Evolutionary conservation across 495 filamentous ascomycete species (phyloP).

Genomic region (Aspergillus conjunctus): DNA sequence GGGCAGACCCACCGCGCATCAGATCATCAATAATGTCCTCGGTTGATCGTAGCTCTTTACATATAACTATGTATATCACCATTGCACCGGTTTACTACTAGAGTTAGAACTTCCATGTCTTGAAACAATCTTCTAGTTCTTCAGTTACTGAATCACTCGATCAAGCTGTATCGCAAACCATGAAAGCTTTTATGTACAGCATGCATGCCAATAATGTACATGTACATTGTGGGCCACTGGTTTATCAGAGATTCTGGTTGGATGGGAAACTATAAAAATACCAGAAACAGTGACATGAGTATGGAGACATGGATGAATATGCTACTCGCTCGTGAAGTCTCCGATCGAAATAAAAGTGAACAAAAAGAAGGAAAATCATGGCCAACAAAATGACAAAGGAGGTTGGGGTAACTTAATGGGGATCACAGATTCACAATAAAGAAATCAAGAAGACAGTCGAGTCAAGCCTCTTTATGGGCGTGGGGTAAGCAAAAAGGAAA

Average conservation of each 20-base stretch:
- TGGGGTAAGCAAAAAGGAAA: conserved; percentile 25
- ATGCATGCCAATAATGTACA: conserved; percentile 33
- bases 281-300: conserved; percentile 29
- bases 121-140: conserved; percentile 2
- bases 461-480: conserved; percentile 27
- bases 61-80: no score
- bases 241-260: conserved; percentile 22
- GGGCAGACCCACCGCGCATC: no score
- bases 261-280: conserved; percentile 27
- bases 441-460: conserved; percentile 21
- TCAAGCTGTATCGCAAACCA: conserved; percentile 21
- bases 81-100: no score
- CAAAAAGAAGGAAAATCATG: conserved; percentile 26
- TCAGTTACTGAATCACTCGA: conserved; percentile 19
- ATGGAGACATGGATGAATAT: conserved; percentile 26
- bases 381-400: conserved; percentile 23
- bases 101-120: no score
- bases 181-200: conserved; percentile 41
- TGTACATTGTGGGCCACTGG: conserved; percentile 38
- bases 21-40: no score
- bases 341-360: conserved; percentile 19
- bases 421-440: conserved; percentile 20
- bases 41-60: no score
- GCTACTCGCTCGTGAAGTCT: conserved; percentile 27
- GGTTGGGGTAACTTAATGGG: conserved; percentile 10